Evolutionary conservation across 2,329 filamentous ascomycete genomes (phyloP).

Genomic region (Dothistroma septosporum): DNA sequence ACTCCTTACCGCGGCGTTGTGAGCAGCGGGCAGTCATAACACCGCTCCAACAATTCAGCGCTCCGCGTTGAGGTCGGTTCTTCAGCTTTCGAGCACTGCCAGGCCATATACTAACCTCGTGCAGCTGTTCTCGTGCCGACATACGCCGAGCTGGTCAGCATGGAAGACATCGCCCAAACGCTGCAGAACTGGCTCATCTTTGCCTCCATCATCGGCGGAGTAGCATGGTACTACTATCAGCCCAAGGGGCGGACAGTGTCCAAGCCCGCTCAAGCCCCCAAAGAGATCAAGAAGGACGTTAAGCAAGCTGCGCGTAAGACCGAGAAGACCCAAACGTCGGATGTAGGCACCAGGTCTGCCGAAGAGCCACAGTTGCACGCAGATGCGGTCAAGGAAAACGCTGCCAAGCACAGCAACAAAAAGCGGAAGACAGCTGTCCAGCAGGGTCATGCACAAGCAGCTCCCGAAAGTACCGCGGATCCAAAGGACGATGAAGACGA

Average conservation of each 20-base stretch:
- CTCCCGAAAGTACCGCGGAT: constrained; percentile 26
- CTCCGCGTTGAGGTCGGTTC: background rate
- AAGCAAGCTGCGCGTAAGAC: constrained; percentile 10
- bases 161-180: constrained; percentile 8
- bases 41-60: background rate
- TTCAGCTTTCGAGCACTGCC: background rate
- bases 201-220: background rate
- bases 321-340: constrained; percentile 4
- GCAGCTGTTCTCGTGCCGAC: background rate
- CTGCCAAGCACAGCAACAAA: constrained; percentile 22
- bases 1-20: background rate
- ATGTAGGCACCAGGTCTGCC: background rate
- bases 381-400: constrained; percentile 2
- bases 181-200: constrained; percentile 13
- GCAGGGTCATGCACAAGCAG: constrained; percentile 10
- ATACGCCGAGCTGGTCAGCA: background rate
- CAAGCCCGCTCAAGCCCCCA: constrained; percentile 7
- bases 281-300: constrained; percentile 21
- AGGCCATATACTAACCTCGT: background rate
- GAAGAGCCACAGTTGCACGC: background rate
- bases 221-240: constrained; percentile 11
- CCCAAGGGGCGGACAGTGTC: background rate
- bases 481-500: constrained; percentile 46
- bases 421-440: constrained; percentile 34
- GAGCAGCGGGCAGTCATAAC: background rate